Percentiles rank a stretch among this genome's conserved stretches.
Evolutionary conservation across 371 early-diverging fungal species (phyloP).

Genomic region (Gilbertella persicaria): DNA sequence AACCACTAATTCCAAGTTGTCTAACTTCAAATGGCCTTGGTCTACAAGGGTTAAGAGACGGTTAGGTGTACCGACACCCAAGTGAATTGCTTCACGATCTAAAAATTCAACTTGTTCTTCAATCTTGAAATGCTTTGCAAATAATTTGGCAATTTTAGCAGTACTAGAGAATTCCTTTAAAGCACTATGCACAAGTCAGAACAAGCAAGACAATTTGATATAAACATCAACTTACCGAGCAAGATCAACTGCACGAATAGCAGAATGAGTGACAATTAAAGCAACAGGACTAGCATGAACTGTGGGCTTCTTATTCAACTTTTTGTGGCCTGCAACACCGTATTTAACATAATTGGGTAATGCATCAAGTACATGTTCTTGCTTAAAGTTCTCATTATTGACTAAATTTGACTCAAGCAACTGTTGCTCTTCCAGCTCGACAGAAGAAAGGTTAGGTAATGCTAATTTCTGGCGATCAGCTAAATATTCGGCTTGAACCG

Average conservation of each 20-base stretch:
- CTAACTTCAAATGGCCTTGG: conserved; percentile 63
- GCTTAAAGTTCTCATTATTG: conserved; percentile 50
- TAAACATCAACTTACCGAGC: conserved; percentile 38
- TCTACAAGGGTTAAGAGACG: conserved; percentile 71
- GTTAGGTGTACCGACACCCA: conserved; percentile 86
- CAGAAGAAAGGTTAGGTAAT: conserved; percentile 46
- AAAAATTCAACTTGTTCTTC: conserved; percentile 70
- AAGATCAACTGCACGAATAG: conserved; percentile 74
- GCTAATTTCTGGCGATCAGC: conserved; percentile 54
- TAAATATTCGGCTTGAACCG: conserved; percentile 47
- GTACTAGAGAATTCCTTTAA: conserved; percentile 40
- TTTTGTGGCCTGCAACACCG: conserved; percentile 51
- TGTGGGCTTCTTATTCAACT: conserved; percentile 54
- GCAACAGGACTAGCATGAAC: conserved; percentile 64
- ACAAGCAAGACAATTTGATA: neutral
- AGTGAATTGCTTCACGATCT: conserved; percentile 58
- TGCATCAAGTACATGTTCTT: conserved; percentile 55
- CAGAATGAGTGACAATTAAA: conserved; percentile 74
- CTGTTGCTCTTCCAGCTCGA: conserved; percentile 55
- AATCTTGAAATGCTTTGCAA: conserved; percentile 85
- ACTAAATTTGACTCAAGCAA: conserved; percentile 48
- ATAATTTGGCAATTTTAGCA: conserved; percentile 76
- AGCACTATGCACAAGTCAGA: too few species aligned
- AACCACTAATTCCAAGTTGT: conserved; percentile 67
- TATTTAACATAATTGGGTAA: conserved; percentile 63